Base-by-base conservation (phyloP, 176 grass and related monocot genomes). In the Phoenix roebelenii region DNA sequence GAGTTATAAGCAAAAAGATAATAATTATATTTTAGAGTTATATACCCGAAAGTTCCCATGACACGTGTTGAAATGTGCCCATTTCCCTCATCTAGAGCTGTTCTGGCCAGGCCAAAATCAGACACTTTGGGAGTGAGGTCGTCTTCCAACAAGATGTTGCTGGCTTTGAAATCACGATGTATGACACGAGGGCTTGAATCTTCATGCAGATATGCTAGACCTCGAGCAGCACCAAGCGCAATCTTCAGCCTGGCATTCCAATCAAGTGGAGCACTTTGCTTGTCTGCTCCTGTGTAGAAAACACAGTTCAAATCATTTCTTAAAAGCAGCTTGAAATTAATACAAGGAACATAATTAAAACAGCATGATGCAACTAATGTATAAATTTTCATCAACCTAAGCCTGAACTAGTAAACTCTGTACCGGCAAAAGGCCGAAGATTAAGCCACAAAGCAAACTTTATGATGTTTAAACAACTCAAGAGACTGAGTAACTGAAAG, bases 11-110 rank as follows among this genome's bases (percentile, higher is more conserved):
- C 56, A 68, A 52, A 22, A 52, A 69, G 50, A 64, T 16, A 54
- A 72, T 5, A 72, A 67, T 70, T 49, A 69, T 51, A 30, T 23
- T 20, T 64, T 54, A 7, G 23, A 68, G 63, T 48, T 55, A 59
- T 65, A 72, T 98, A 98, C 94, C 94, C 94, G 5, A 98, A 98
- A 71, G 94, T 98, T 68, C 94, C 94, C 88, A 98, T 89, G 32
- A 98, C 94, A 58, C 84, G 88, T 65, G 94, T 98, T 18, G 94
- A 93, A 55, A 98, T 98, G 62, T 98, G 85, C 57, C 89, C 85
- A 15, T 98, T 85, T 58, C 80, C 88, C 70, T 92, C 84, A 18
- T 73, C 94, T 1, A 83, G 58, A 75, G 88, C 88, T 64, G 79
- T 52, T 73, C 79, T 89, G 14, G 94, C 94, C 63, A 98, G 64